phyloP scores from a whole-genome alignment of 2,329 filamentous ascomycete genomes.

The Aureobasidium sp. region DNA sequence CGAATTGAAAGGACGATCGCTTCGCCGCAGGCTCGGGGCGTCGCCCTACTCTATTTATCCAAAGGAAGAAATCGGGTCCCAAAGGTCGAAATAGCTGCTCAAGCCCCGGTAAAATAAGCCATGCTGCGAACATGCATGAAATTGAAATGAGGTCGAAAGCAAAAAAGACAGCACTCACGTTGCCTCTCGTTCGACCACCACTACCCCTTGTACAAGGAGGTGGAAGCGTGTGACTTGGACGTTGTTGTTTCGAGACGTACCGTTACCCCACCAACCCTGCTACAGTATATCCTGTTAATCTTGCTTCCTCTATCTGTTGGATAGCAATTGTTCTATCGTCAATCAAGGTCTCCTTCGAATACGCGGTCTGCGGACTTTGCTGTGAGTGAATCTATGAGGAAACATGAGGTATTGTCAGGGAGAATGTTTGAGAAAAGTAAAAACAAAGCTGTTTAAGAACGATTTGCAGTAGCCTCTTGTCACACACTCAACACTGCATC shows the following conservation, averaged over 20 bases:
- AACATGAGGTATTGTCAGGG: not conserved
- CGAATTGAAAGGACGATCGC: not conserved
- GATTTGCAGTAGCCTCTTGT: not conserved
- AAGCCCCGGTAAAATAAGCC: not conserved
- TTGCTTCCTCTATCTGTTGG: not conserved
- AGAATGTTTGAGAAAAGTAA: not conserved
- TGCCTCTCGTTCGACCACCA: not conserved
- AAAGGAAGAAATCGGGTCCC: slow-evolving; percentile 1
- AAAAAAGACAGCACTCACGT: not conserved
- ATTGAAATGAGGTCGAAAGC: not conserved
- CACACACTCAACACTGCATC: not conserved
- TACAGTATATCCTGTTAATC: not conserved
- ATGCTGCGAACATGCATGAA: not conserved
- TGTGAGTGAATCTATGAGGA: slow-evolving; percentile 1
- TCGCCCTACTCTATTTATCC: slow-evolving; percentile 7
- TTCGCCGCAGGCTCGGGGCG: not conserved
- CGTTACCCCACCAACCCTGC: slow-evolving; percentile 7
- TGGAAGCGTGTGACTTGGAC: slow-evolving; percentile 9
- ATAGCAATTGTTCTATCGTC: not conserved
- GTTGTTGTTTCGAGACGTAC: slow-evolving; percentile 2
- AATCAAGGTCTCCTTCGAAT: slow-evolving; percentile 3
- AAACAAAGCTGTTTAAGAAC: not conserved
- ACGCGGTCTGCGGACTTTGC: slow-evolving; percentile 9
- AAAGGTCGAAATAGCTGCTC: not conserved
- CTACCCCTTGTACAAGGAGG: slow-evolving; percentile 5